phyloP scores from a whole-genome alignment of 2,329 filamentous ascomycete genomes.

The Pseudogymnoascus sp. region DNA sequence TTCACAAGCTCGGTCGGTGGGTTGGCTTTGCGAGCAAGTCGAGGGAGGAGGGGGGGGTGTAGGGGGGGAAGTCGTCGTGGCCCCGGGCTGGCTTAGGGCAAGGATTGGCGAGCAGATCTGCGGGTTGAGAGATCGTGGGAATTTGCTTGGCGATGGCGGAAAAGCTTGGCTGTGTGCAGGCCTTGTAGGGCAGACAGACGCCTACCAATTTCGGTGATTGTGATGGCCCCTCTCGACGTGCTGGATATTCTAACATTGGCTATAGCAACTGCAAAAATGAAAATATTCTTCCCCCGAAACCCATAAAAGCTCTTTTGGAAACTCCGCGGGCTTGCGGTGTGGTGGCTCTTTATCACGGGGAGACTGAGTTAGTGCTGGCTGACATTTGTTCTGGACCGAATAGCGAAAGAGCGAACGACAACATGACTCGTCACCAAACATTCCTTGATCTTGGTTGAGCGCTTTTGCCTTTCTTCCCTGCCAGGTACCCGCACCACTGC shows the following conservation, averaged over 20 bases:
- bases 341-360: not conserved
- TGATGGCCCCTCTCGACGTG: not conserved
- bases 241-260: not conserved
- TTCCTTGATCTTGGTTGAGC: not conserved
- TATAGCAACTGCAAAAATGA: not conserved
- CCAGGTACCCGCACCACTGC: constrained; percentile 4
- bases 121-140: not conserved
- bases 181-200: not conserved
- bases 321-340: not conserved
- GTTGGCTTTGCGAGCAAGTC: no score
- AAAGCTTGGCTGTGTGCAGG: not conserved
- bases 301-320: not conserved
- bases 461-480: not conserved
- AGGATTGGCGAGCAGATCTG: not conserved
- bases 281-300: not conserved
- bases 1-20: not conserved
- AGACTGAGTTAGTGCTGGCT: not conserved
- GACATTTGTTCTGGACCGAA: not conserved
- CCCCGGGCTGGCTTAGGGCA: not conserved
- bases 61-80: no score
- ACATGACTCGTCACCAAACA: not conserved
- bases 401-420: not conserved
- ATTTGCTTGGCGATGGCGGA: not conserved
- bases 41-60: no score
- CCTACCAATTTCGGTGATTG: not conserved